phyloP scores from a whole-genome alignment of 2,329 filamentous ascomycete genomes.

The Ilyonectria mors-panacis region DNA sequence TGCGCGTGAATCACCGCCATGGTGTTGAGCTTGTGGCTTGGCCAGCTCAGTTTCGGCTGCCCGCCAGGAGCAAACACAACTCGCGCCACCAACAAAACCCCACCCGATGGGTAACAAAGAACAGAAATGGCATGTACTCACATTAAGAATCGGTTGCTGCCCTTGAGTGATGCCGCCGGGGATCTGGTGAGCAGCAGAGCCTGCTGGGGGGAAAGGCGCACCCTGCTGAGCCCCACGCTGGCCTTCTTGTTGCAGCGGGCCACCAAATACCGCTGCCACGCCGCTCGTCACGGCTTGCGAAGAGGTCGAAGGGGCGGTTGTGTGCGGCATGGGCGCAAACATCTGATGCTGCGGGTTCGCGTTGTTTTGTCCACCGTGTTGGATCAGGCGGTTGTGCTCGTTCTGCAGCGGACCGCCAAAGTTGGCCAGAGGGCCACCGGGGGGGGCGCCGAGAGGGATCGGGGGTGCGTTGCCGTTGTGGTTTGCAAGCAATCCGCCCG shows the following conservation, averaged over 20 bases:
- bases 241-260: slow-evolving; percentile 77
- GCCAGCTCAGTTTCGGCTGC: slow-evolving; percentile 33
- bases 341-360: slow-evolving; percentile 67
- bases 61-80: slow-evolving; percentile 29
- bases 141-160: slow-evolving; percentile 65
- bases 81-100: slow-evolving; percentile 4
- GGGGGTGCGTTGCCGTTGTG: slow-evolving; percentile 73
- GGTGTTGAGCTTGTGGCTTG: slow-evolving; percentile 30
- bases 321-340: slow-evolving; percentile 69
- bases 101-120: not conserved
- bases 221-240: slow-evolving; percentile 64
- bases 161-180: slow-evolving; percentile 58
- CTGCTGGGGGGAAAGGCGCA: slow-evolving; percentile 65
- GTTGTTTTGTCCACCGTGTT: slow-evolving; percentile 66
- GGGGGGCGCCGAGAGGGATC: slow-evolving; percentile 67
- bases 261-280: slow-evolving; percentile 77
- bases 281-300: slow-evolving; percentile 72
- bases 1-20: slow-evolving; percentile 34
- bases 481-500: slow-evolving; percentile 87
- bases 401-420: slow-evolving; percentile 71
- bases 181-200: slow-evolving; percentile 55
- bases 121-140: slow-evolving; percentile 54
- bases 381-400: slow-evolving; percentile 66
- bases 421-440: slow-evolving; percentile 61
- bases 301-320: slow-evolving; percentile 64